Evolutionary conservation across 2,329 filamentous ascomycete species (phyloP), one percentile per base, ranked within the genome.

Genomic region (Verticillium nonalfalfae): DNA sequence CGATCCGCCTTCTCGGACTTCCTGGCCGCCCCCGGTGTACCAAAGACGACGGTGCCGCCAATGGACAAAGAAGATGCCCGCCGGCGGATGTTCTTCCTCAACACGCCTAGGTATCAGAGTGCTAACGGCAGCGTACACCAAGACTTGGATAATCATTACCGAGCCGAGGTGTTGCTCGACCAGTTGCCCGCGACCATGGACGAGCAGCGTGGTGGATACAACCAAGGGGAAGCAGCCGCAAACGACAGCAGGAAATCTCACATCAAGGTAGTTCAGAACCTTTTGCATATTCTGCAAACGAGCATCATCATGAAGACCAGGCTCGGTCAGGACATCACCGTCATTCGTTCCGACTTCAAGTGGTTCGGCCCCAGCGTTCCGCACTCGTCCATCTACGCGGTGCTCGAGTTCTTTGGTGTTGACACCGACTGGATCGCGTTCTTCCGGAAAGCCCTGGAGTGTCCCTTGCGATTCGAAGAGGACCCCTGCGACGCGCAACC

Each of bases 361-460:
- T 84, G 80, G 75, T 85, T 87, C 62, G 81, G 82, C 0, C 80
- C 84, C 0, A 81, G 80, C 4, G 72, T 88, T 14, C 78, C 85
- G 2, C 85, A 88, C 67, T 70, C 76, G 31, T 84, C 83, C 1
- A 79, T 87, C 39, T 71, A 84, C 31, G 71, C 79, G 1, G 76
- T 85, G 1, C 70, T 88, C 64, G 75, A 78, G 45, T 86, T 82
- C 67, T 81, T 88, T 57, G 81, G 81, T 1, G 74, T 88, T 2
- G 72, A 78, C 0, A 70, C 78, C 1, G 69, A 71, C 2, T 85
- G 84, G 80, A 67, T 84, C 6, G 71, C 72, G n/a, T 82, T 88
- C 67, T 87, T 88, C 71, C 69, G 73, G 7, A 74, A 73, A 1
- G 83, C 83, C 57, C 74, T 88, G 4, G 75, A 82, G 66, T 76